Conservation (phyloP, 2,329 filamentous ascomycete species). For the Cadophora sp. region DNA sequence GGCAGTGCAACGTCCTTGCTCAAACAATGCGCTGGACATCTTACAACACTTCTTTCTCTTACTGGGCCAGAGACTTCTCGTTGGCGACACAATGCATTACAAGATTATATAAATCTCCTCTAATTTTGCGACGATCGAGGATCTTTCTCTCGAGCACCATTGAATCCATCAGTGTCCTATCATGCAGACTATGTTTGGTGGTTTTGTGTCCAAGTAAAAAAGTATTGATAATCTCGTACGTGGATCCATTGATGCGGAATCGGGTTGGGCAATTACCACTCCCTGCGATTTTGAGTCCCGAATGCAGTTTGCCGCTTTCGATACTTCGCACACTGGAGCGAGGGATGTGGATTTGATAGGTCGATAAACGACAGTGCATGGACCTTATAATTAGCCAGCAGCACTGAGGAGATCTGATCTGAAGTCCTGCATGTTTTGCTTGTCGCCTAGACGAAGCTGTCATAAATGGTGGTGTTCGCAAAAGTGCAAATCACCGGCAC, state of each 20-base stretch:
- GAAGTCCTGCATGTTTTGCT: not conserved
- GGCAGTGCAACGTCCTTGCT: conserved; percentile 16
- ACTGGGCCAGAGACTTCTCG: not conserved
- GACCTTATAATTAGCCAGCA: not conserved
- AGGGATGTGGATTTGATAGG: not conserved
- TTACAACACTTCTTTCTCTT: not conserved
- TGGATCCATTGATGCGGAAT: not conserved
- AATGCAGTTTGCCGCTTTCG: conserved; percentile 6
- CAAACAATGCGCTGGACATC: conserved; percentile 9
- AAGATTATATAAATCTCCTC: not conserved
- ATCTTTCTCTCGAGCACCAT: not conserved
- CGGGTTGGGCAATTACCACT: not conserved
- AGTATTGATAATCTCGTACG: not conserved
- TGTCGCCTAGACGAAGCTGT: not conserved
- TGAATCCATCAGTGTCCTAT: not conserved
- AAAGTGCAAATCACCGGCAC: conserved; percentile 2
- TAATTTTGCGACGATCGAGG: not conserved
- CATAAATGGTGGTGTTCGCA: not conserved
- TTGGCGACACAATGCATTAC: not conserved
- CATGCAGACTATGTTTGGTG: not conserved
- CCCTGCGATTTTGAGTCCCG: conserved; percentile 13
- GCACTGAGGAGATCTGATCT: not conserved
- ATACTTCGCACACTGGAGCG: not conserved
- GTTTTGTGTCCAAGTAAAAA: no score
- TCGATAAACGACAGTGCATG: not conserved